A percentile compares a stretch with the other conserved stretches of the same genome.
These are phyloP conservation scores for Breynia disticha DNA, from an alignment of 441 rosid genomes.

Conservation along the genomic window DNA sequence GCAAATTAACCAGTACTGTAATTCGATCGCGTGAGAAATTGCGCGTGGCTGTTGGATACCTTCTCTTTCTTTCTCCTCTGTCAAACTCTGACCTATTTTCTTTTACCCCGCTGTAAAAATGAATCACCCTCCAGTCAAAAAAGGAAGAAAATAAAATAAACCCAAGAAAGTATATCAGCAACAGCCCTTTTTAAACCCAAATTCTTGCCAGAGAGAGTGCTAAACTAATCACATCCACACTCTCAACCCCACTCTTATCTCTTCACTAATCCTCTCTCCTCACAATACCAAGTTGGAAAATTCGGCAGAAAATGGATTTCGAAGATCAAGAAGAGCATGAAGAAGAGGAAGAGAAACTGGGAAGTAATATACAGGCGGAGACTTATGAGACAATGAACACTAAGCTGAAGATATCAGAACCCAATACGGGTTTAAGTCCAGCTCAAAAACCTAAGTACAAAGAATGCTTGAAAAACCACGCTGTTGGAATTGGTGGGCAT, in stretches of 20 bases:
- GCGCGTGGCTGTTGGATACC: slow-evolving; percentile 30
- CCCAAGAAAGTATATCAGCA: slow-evolving; percentile 22
- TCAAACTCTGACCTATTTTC: not conserved
- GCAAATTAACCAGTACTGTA: no score
- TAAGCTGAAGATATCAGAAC: slow-evolving; percentile 19
- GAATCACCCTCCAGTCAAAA: not conserved
- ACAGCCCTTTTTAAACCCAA: no score
- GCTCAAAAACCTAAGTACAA: slow-evolving; percentile 25
- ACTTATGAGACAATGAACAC: slow-evolving; percentile 22
- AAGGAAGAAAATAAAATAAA: not conserved
- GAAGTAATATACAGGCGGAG: slow-evolving; percentile 12
- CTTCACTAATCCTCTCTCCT: slow-evolving; percentile 14
- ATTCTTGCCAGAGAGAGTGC: slow-evolving; percentile 7
- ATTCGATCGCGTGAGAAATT: slow-evolving; percentile 1
- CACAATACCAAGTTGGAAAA: not conserved
- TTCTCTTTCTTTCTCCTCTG: no score
- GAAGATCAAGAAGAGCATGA: slow-evolving; percentile 60
- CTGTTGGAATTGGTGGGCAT: slow-evolving; percentile 64
- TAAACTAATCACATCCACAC: slow-evolving; percentile 37
- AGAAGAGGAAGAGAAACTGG: slow-evolving; percentile 26
- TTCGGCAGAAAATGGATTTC: slow-evolving; percentile 36
- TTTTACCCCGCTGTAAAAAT: slow-evolving; percentile 18
- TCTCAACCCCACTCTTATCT: slow-evolving; percentile 34
- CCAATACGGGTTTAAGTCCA: not conserved
- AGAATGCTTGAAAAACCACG: slow-evolving; percentile 79